A percentile compares a stretch with the other conserved stretches of the same genome.
Conservation (phyloP, 208 protist species). For the Trypanosomatidae sp. region DNA sequence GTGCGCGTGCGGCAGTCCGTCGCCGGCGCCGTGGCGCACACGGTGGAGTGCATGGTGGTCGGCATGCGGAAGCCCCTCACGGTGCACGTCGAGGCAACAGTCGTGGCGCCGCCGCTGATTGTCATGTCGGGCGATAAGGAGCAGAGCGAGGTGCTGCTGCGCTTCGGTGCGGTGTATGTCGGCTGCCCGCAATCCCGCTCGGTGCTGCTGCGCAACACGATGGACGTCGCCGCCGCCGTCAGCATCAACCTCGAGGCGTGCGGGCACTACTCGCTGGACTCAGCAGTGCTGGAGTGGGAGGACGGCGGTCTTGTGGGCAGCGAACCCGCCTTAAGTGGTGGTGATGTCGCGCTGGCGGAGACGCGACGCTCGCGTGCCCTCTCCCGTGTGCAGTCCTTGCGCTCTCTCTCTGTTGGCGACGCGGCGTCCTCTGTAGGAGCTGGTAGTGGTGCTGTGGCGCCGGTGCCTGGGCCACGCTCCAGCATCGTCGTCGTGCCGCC, state of each 20-base stretch:
- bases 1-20: slow-evolving; percentile 45
- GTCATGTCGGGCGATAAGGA: slow-evolving; percentile 42
- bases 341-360: too few species aligned
- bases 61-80: slow-evolving; percentile 75
- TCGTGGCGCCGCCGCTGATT: slow-evolving; percentile 61
- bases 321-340: too few species aligned
- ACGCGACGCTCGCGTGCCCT: slow-evolving; percentile 14
- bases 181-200: slow-evolving; percentile 45
- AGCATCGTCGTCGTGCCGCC: slow-evolving; percentile 25
- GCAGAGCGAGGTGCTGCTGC: slow-evolving; percentile 74
- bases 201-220: slow-evolving; percentile 77
- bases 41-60: slow-evolving; percentile 66
- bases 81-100: slow-evolving; percentile 63
- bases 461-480: too few species aligned
- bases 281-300: slow-evolving; percentile 19
- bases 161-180: slow-evolving; percentile 88
- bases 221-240: slow-evolving; percentile 80
- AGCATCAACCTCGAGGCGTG: slow-evolving; percentile 72
- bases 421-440: too few species aligned
- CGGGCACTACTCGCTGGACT: slow-evolving; percentile 39
- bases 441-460: not conserved
- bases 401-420: too few species aligned
- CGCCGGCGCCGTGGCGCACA: slow-evolving; percentile 32
- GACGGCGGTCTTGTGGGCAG: not conserved
- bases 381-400: slow-evolving; percentile 17